Evolutionary conservation across 164 flowering plant species (phyloP), one percentile per base, ranked within the genome.

Genomic region (Tinospora cordifolia): DNA sequence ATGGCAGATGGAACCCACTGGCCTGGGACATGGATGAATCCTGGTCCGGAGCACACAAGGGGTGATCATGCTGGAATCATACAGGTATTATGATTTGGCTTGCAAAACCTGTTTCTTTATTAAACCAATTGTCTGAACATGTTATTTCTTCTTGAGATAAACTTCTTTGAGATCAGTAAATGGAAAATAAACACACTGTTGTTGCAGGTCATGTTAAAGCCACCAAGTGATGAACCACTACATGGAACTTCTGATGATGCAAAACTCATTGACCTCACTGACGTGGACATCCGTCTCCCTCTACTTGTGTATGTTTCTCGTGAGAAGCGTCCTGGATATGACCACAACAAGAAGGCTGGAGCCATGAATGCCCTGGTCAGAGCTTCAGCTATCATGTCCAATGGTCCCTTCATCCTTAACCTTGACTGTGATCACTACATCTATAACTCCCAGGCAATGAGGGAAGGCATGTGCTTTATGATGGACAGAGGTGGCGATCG

Each of bases 401-500:
- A 92, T 70, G 97, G 96, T n/a, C 90, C 97, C 3, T 91, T 91
- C 74, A 87, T 90, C 36, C 87, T 90, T 47, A 90, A 90, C 69
- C 90, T 91, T 15, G 97, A 91, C 76, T 91, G 97, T 73, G 97
- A 92, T 62, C 98, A 92, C 76, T 92, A 92, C 77, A 83, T 92
- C 67, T 87, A 85, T 84, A 84, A 92, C 76, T 87, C 91, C 27
- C 70, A 82, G 64, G 96, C 98, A 38, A 58, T 90, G 72, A 81
- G 90, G 58, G 97, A 91, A 77, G 97, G 93, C 70, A 91, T 91
- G 87, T 91, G 94, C 79, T 91, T 87, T 78, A 88, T 91, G 97
- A 90, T 92, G 97, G 97, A 92, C 67, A 85, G 88, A 6, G 89
- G 85, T 54, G 98, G 98, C 11, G 92, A 90, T 30, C 83, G 85